Evolutionary conservation across 306 rosid species (phyloP), one percentile per base, ranked within the genome.

Genomic region (Dalbergia cultrata): DNA sequence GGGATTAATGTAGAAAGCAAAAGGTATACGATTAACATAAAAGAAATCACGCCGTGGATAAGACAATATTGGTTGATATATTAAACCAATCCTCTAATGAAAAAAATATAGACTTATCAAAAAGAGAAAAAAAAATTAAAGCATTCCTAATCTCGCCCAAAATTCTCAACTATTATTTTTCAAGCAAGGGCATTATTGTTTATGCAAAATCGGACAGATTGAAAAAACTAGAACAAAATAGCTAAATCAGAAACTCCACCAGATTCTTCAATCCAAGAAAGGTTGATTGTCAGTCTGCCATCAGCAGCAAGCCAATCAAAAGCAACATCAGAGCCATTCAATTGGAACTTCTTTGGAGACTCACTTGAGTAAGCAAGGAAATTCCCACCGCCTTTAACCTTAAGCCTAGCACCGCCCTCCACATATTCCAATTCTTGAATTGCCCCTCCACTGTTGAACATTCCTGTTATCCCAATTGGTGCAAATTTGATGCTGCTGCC

Each of bases 361-460:
- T 50, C 86, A 70, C 67, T 91, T 13, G 97, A 92, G 89, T 90
- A 94, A 45, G 91, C 92, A 59, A 91, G 80, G 85, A 94, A 91
- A 3, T 45, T 82, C 7, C 98, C 97, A 14, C 86, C 86, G 64
- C 98, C 98, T 69, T 92, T 94, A 19, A 92, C 93, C 76, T 82
- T 90, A n/a, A 92, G 1, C 39, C 66, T 83, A 14, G 80, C 90
- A 53, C 49, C 58, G 33, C 9, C 68, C 13, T 81, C 87, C 9
- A n/a, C 65, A 71, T 70, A 86, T 26, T 91, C 85, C 87, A 92
- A 58, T 41, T 87, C 90, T 44, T 82, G 84, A 67, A 95, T 79
- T n/a, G 90, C 83, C 31, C 97, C 97, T 9, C 93, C 96, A 77
- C 75, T 81, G 47, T 90, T 94, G 86, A 90, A 86, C 95, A 92